These are phyloP conservation scores for Blastocystis sp. DNA, from an alignment of 352 stramenopile genomes.

Conservation along the genomic window DNA sequence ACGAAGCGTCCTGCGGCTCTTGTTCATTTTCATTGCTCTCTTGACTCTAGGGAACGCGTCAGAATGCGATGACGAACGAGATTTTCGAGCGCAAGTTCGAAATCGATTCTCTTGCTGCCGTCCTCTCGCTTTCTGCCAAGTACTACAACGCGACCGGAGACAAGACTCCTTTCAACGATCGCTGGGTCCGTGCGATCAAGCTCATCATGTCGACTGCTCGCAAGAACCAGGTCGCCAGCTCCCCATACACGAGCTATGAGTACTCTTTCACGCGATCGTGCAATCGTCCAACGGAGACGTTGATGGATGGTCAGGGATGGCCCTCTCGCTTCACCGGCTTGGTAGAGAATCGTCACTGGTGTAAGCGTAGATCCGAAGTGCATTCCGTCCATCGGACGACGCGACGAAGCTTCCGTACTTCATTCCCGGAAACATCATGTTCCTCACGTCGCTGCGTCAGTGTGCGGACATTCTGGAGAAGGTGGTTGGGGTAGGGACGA, in stretches of 20 bases:
- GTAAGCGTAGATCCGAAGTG: slow-evolving; percentile 56
- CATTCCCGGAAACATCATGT: slow-evolving; percentile 62
- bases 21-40: not conserved
- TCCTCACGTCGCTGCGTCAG: slow-evolving; percentile 57
- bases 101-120: slow-evolving; percentile 60
- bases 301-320: slow-evolving; percentile 59
- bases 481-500: not conserved
- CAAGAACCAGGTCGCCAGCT: slow-evolving; percentile 53
- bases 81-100: slow-evolving; percentile 64
- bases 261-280: slow-evolving; percentile 60
- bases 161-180: slow-evolving; percentile 39
- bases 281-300: slow-evolving; percentile 58
- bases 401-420: slow-evolving; percentile 59
- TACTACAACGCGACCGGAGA: slow-evolving; percentile 58
- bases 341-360: not conserved
- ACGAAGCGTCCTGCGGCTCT: slow-evolving; percentile 43
- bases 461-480: not conserved
- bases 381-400: slow-evolving; percentile 62
- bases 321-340: slow-evolving; percentile 58
- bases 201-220: slow-evolving; percentile 56
- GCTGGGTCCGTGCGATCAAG: slow-evolving; percentile 59
- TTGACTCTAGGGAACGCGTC: slow-evolving; percentile 41
- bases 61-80: slow-evolving; percentile 57
- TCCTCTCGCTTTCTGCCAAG: slow-evolving; percentile 58
- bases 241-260: slow-evolving; percentile 36